Evolutionary conservation across 192 early-diverging fungal species (phyloP).

Genomic region (Podila verticillata): DNA sequence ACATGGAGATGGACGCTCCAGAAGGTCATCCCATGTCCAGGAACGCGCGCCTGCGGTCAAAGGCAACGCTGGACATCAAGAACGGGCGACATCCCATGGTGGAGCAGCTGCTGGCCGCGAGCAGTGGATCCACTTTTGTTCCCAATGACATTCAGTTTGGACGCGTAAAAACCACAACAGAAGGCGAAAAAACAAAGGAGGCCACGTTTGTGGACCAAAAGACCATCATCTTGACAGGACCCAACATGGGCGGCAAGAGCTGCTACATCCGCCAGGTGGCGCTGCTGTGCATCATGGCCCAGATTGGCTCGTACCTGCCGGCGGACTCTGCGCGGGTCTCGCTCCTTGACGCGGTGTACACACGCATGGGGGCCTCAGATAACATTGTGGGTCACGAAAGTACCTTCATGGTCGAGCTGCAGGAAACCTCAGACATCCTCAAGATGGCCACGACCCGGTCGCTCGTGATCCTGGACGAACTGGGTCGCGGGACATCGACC

Average conservation of each 20-base stretch:
- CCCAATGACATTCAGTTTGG: conserved; percentile 68
- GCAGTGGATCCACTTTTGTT: conserved; percentile 56
- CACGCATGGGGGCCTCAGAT: conserved; percentile 79
- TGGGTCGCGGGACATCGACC: conserved; percentile 83
- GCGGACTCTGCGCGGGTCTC: conserved; percentile 69
- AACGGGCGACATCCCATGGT: conserved; percentile 81
- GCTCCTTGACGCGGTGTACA: conserved; percentile 75
- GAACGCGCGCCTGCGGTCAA: not conserved
- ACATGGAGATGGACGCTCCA: not conserved
- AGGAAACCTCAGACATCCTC: conserved; percentile 78
- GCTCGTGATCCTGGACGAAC: conserved; percentile 83
- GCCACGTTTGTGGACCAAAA: conserved; percentile 14
- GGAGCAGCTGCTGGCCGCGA: conserved; percentile 56
- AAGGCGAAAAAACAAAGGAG: conserved; percentile 8
- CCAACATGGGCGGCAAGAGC: conserved; percentile 85
- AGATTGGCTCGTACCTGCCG: conserved; percentile 81
- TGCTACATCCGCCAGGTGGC: conserved; percentile 76
- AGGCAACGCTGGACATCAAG: conserved; percentile 58
- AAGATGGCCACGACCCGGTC: conserved; percentile 66
- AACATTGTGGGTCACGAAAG: conserved; percentile 72
- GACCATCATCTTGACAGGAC: conserved; percentile 66
- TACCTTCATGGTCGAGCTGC: conserved; percentile 85
- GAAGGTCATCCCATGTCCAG: not conserved
- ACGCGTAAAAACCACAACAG: conserved; percentile 10
- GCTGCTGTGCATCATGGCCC: conserved; percentile 69